Conservation (phyloP, 1,139 yeast genomes). For the Spathaspora sp. region DNA sequence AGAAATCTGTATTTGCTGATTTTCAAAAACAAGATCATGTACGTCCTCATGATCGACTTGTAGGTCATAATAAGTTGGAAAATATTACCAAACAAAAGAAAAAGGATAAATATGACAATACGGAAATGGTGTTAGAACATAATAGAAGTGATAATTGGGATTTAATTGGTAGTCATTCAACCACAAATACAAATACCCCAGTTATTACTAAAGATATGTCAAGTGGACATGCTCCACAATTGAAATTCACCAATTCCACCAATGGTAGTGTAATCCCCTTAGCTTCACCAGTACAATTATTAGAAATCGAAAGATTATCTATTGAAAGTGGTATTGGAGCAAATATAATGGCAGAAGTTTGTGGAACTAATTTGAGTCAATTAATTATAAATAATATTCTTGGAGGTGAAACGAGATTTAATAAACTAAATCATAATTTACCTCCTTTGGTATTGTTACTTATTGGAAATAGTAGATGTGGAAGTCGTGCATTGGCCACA, state of each 20-base stretch:
- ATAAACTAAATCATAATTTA: constrained; percentile 62
- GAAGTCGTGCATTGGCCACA: constrained; percentile 73
- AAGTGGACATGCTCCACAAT: constrained; percentile 9
- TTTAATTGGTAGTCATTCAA: constrained; percentile 26
- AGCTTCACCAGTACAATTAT: constrained; percentile 77
- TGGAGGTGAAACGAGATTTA: constrained; percentile 67
- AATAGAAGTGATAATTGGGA: constrained; percentile 60
- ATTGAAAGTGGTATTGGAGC: constrained; percentile 54
- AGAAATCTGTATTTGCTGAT: constrained; percentile 75
- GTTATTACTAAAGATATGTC: constrained; percentile 5
- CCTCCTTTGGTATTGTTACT: constrained; percentile 76
- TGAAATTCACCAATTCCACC: constrained; percentile 22
- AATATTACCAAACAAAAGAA: constrained; percentile 28
- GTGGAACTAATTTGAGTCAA: constrained; percentile 66
- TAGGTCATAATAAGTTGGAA: constrained; percentile 65
- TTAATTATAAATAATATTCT: constrained; percentile 56
- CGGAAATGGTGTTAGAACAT: constrained; percentile 69
- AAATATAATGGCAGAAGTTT: constrained; percentile 59
- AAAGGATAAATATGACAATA: constrained; percentile 56
- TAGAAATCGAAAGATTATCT: constrained; percentile 72
- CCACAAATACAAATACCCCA: constrained; percentile 8
- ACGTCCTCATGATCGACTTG: constrained; percentile 63
- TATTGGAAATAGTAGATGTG: constrained; percentile 73
- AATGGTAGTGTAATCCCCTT: constrained; percentile 46
- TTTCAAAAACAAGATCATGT: constrained; percentile 64